These are phyloP conservation scores for Terfezia claveryi DNA, from an alignment of 495 filamentous ascomycete species.

Conservation along the genomic window DNA sequence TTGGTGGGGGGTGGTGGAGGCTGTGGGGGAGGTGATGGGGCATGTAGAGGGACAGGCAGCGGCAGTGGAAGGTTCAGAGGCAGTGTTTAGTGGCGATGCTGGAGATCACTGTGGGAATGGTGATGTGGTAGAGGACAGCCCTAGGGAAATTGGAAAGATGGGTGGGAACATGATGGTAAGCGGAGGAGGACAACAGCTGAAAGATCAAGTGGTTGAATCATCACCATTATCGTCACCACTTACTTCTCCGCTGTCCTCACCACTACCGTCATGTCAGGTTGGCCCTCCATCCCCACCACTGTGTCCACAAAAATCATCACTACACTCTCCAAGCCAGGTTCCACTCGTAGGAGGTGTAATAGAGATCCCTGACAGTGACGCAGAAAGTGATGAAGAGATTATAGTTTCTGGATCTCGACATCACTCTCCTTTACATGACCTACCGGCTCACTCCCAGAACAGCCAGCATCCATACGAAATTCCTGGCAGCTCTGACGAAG, in stretches of 20 bases:
- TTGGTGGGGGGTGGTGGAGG: slow-evolving; percentile 1
- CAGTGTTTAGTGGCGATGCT: background rate
- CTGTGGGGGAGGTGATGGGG: background rate
- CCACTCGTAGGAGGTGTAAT: no score
- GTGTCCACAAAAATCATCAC: no score
- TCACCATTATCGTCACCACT: background rate
- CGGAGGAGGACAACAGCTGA: background rate
- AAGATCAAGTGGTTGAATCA: background rate
- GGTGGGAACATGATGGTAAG: background rate
- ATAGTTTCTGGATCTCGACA: no score
- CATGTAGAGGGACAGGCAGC: background rate
- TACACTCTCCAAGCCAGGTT: no score
- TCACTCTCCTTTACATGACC: no score
- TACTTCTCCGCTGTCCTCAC: background rate
- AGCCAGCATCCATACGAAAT: no score
- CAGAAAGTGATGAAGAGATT: no score
- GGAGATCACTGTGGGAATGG: background rate
- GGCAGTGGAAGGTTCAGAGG: no score
- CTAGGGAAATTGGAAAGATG: background rate
- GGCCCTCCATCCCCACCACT: no score
- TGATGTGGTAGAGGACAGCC: background rate
- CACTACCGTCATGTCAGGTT: background rate
- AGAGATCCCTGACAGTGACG: no score
- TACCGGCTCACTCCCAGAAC: no score
- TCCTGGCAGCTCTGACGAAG: no score